A percentile compares a stretch with the other conserved stretches of the same genome.
Conservation (phyloP, 1,139 yeast genomes). For the Pichia sp. region DNA sequence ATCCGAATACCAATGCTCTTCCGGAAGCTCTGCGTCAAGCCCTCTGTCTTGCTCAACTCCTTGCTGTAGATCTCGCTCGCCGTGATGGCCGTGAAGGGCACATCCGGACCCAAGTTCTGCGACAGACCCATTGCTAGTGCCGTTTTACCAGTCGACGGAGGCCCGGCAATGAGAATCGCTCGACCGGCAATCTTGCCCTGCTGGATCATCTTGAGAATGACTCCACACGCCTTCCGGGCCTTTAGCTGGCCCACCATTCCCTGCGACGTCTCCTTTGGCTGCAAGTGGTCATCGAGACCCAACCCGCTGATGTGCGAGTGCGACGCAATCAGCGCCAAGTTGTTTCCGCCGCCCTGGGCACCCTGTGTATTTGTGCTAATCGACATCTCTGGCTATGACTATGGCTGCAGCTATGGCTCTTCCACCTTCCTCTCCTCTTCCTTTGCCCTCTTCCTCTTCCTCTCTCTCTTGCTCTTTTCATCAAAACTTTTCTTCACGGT, state of each 20-base stretch:
- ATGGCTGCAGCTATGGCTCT: background rate
- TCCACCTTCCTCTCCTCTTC: background rate
- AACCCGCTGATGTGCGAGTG: conserved; percentile 95
- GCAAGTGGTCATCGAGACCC: conserved; percentile 89
- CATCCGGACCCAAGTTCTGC: conserved; percentile 83
- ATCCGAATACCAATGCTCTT: conserved; percentile 92
- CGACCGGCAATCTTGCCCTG: conserved; percentile 95
- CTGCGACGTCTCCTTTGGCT: conserved; percentile 72
- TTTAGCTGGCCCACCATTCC: conserved; percentile 98
- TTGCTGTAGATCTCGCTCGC: conserved; percentile 91
- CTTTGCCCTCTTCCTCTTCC: background rate
- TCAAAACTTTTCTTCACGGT: background rate
- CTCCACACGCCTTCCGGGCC: conserved; percentile 95
- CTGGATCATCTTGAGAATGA: conserved; percentile 86
- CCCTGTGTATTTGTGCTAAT: conserved; percentile 35
- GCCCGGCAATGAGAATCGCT: conserved; percentile 94
- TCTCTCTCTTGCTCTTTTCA: background rate
- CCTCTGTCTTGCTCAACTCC: conserved; percentile 91
- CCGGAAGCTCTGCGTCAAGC: conserved; percentile 91
- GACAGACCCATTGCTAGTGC: conserved; percentile 98
- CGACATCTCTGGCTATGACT: conserved; percentile 31
- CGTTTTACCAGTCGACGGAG: conserved; percentile 98
- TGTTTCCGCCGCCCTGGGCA: conserved; percentile 12
- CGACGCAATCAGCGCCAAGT: conserved; percentile 77
- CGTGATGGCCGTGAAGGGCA: conserved; percentile 92